Evolutionary conservation across 352 stramenopile species (phyloP).

Genomic region (Phytopythium kandeliae): DNA sequence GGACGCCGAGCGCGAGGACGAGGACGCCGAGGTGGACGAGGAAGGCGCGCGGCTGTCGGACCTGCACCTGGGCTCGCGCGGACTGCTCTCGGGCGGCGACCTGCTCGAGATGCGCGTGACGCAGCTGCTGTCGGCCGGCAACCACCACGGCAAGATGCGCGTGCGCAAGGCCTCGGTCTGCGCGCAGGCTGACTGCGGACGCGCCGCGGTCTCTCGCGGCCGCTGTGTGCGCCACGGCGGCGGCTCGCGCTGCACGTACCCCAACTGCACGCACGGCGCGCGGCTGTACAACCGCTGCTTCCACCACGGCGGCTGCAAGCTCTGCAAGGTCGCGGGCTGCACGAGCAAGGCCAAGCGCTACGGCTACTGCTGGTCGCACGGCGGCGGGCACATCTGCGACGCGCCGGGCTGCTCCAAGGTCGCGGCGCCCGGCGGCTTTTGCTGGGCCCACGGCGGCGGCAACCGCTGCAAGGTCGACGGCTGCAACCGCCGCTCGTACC

Average conservation of each 20-base stretch:
- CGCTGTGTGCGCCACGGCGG: slow-evolving; percentile 50
- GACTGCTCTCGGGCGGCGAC: slow-evolving; percentile 36
- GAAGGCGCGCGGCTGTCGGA: slow-evolving; percentile 21
- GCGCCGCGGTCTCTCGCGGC: slow-evolving; percentile 43
- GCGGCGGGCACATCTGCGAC: slow-evolving; percentile 60
- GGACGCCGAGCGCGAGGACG: slow-evolving; percentile 9
- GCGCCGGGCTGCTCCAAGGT: slow-evolving; percentile 47
- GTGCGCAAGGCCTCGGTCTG: slow-evolving; percentile 60
- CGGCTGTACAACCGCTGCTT: slow-evolving; percentile 61
- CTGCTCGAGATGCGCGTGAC: slow-evolving; percentile 55
- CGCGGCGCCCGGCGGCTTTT: slow-evolving; percentile 58
- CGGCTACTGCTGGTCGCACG: slow-evolving; percentile 66
- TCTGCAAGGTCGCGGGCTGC: slow-evolving; percentile 56
- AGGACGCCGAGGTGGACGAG: slow-evolving; percentile 29
- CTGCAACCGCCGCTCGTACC: slow-evolving; percentile 66
- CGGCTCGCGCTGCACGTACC: slow-evolving; percentile 49
- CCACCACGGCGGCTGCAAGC: slow-evolving; percentile 58
- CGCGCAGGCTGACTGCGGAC: slow-evolving; percentile 40
- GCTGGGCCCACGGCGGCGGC: slow-evolving; percentile 62
- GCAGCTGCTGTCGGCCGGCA: slow-evolving; percentile 44
- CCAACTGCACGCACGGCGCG: slow-evolving; percentile 52
- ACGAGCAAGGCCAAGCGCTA: slow-evolving; percentile 69
- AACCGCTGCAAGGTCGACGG: slow-evolving; percentile 63
- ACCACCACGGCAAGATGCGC: slow-evolving; percentile 69
- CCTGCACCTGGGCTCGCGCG: slow-evolving; percentile 43